Conservation (phyloP, 805 yeast genomes). For the Hermanozyma aechmeae region DNA sequence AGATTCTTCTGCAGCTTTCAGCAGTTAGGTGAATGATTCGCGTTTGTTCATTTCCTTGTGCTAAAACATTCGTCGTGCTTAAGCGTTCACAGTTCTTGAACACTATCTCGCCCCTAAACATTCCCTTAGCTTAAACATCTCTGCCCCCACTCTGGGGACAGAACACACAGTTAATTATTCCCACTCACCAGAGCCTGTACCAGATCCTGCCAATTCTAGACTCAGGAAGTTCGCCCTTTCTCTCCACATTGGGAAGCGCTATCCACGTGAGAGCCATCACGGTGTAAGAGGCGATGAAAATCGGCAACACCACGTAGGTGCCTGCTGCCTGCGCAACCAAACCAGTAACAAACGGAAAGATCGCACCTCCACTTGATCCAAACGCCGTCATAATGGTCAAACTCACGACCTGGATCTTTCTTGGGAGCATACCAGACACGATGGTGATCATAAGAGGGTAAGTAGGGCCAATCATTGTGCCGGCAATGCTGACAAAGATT, state of each 20-base stretch:
- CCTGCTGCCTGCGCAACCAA: constrained; percentile 36
- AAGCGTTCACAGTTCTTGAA: too few relatives aligned
- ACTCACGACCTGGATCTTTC: constrained; percentile 42
- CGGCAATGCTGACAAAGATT: constrained; percentile 39
- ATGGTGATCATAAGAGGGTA: constrained; percentile 45
- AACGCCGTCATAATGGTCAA: constrained; percentile 45
- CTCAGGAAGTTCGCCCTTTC: constrained; percentile 5
- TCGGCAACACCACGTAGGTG: constrained; percentile 42
- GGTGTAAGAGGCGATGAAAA: constrained; percentile 28
- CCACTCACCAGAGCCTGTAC: too few relatives aligned
- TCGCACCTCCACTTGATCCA: constrained; percentile 51
- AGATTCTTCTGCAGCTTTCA: too few relatives aligned
- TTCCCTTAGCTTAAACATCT: too few relatives aligned
- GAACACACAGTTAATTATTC: too few relatives aligned
- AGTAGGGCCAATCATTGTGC: constrained; percentile 58
- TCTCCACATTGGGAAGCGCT: constrained; percentile 26
- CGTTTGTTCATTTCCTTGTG: too few relatives aligned
- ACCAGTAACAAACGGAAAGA: constrained; percentile 46
- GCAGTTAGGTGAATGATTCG: too few relatives aligned
- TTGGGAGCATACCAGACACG: constrained; percentile 36
- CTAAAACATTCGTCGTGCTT: too few relatives aligned
- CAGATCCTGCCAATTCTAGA: not conserved
- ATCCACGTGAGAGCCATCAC: constrained; percentile 31
- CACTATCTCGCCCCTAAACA: too few relatives aligned
- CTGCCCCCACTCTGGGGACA: too few relatives aligned